Base-by-base conservation (phyloP, 495 filamentous ascomycete species). In the Echria macrotheca region DNA sequence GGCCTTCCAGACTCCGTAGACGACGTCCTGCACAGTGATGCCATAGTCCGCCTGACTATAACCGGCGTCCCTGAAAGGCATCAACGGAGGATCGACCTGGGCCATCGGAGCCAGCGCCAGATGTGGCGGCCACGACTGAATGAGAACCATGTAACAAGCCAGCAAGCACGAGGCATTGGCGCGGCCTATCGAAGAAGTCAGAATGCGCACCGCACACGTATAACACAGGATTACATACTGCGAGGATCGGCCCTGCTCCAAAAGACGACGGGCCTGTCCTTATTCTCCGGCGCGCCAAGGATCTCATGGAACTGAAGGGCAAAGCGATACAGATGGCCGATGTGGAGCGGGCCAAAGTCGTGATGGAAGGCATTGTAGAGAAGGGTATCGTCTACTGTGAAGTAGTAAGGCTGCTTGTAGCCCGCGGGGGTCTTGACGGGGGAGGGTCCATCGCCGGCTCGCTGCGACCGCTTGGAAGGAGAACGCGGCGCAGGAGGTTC, bases 311-410 rank as follows among this genome's bases (percentile, higher is more conserved):
- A 87, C 35, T 89, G 79, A 24, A 96, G 81, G 1, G 94, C 90
- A 69, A 97, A 99, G 28, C 93, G 79, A 72, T 99, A 97, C 22
- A 97, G 72, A 59, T 99, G 93, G 4, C 94, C 93, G 44, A 97
- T 94, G 70, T 99, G 94, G 18, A 97, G 75, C 56, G 93, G 93
- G 52, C 93, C 93, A 66, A 99, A 99, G 67, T 99, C 93, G 50
- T 91, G 91, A 67, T 96, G 90, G 72, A 99, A 99, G 6, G 91
- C 89, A 63, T 99, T 97, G 74, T 99, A 99, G 19, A 95, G 76
- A 11, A 99, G 79, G 24, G 75, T 83, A 60, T 96, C 87, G 60
- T 99, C 94, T 49, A 97, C 81, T 3, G 90, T 90, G 69, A 99
- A 99, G 69, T 99, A 99, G 51, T 85, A 87, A 0, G 94, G 94